Conservation (phyloP, 192 early-diverging fungal genomes). For the Cetraspora pellucida region DNA sequence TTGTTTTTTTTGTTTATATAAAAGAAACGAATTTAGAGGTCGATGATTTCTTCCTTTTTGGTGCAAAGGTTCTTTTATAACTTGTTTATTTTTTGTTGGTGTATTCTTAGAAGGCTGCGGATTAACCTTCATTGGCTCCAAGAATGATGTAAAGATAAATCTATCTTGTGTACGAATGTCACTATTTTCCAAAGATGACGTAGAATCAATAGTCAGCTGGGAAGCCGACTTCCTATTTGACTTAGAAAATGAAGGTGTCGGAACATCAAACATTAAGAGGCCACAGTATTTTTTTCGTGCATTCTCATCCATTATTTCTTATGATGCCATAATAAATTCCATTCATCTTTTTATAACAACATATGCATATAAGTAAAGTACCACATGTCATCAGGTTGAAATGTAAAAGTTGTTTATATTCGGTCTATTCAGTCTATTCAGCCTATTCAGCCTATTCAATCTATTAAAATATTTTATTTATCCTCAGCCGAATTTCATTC, state of each 20-base stretch:
- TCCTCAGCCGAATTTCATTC: too few relatives aligned
- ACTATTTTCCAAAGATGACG: slow-evolving; percentile 30
- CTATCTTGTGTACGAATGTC: slow-evolving; percentile 21
- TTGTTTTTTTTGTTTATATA: slow-evolving; percentile 22
- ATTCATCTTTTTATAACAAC: too few relatives aligned
- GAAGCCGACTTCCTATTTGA: not conserved
- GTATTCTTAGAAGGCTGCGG: not conserved
- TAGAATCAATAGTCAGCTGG: slow-evolving; percentile 25
- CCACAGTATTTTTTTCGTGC: slow-evolving; percentile 19
- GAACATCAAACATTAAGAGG: slow-evolving; percentile 27
- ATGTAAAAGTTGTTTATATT: too few relatives aligned
- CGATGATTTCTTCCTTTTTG: not conserved
- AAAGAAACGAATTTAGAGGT: slow-evolving; percentile 30
- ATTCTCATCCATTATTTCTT: slow-evolving; percentile 7
- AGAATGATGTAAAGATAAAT: slow-evolving; percentile 32
- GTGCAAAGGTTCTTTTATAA: not conserved
- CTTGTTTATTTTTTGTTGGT: not conserved
- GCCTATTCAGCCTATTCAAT: too few relatives aligned
- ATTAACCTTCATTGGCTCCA: slow-evolving; percentile 17
- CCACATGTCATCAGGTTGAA: too few relatives aligned
- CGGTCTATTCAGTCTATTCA: too few relatives aligned
- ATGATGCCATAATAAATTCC: too few relatives aligned
- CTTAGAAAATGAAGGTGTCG: not conserved
- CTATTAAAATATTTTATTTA: too few relatives aligned
- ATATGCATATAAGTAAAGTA: too few relatives aligned